phyloP scores from a whole-genome alignment of 805 yeast genomes.

The Candida glaebosa region DNA sequence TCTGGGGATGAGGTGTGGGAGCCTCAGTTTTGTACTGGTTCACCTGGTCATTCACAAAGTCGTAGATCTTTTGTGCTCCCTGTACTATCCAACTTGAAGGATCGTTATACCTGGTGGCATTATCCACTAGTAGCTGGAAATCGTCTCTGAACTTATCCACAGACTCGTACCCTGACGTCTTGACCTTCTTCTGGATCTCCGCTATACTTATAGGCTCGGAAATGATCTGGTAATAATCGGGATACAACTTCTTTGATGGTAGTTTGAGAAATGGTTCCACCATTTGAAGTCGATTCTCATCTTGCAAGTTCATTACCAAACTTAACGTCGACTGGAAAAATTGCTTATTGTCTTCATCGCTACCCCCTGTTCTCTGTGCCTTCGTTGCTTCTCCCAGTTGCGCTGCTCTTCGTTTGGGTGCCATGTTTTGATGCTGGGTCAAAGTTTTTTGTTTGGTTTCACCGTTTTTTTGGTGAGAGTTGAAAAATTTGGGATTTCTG shows the following conservation, averaged over 20 bases:
- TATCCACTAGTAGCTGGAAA: slow-evolving; percentile 33
- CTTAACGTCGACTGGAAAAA: slow-evolving; percentile 31
- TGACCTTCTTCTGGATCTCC: slow-evolving; percentile 33
- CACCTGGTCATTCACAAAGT: slow-evolving; percentile 53
- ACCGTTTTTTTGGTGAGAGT: neutral
- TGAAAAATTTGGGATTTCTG: neutral
- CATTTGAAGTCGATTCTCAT: slow-evolving; percentile 23
- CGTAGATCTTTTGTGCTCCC: slow-evolving; percentile 56
- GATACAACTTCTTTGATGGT: slow-evolving; percentile 35
- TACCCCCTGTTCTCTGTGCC: slow-evolving; percentile 14
- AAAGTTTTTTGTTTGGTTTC: neutral
- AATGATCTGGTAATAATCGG: slow-evolving; percentile 37
- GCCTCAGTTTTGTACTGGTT: slow-evolving; percentile 21
- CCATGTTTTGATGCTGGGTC: slow-evolving; percentile 12
- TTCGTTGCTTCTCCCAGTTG: slow-evolving; percentile 9
- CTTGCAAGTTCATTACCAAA: slow-evolving; percentile 27
- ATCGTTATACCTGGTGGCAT: slow-evolving; percentile 39
- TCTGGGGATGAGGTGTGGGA: slow-evolving; percentile 6
- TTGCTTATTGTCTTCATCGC: slow-evolving; percentile 21
- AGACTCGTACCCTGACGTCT: slow-evolving; percentile 41
- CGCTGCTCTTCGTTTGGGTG: slow-evolving; percentile 20
- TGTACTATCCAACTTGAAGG: slow-evolving; percentile 55
- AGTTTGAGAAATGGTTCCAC: slow-evolving; percentile 30
- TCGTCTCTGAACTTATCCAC: slow-evolving; percentile 38
- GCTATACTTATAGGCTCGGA: slow-evolving; percentile 30